Evolutionary conservation across 2,329 filamentous ascomycete genomes (phyloP).

Genomic region (Diaporthe helianthi): DNA sequence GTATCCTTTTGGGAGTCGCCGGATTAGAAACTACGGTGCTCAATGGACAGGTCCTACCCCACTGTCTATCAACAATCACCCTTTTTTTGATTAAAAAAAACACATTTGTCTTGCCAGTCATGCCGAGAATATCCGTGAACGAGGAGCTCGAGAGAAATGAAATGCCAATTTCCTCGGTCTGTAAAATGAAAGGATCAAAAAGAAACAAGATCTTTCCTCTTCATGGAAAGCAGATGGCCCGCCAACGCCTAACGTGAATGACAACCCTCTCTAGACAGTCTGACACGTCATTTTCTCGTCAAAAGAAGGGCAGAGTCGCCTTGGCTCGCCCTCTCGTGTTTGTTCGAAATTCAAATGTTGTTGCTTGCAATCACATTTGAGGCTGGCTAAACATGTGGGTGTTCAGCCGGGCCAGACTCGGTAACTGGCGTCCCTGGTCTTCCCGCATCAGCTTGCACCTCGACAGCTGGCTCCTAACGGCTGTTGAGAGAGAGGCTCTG

Average conservation of each 20-base stretch:
- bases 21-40: slow-evolving; percentile 29
- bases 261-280: slow-evolving; percentile 32
- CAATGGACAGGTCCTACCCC: slow-evolving; percentile 28
- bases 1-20: slow-evolving; percentile 28
- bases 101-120: slow-evolving; percentile 34
- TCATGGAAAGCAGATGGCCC: slow-evolving; percentile 31
- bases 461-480: slow-evolving; percentile 47
- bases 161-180: slow-evolving; percentile 9
- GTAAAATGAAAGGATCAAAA: slow-evolving; percentile 20
- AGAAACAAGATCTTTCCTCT: slow-evolving; percentile 35
- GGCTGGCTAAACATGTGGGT: slow-evolving; percentile 27
- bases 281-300: slow-evolving; percentile 34
- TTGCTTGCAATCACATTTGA: slow-evolving; percentile 17
- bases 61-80: slow-evolving; percentile 33
- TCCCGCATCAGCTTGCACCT: neutral
- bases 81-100: slow-evolving; percentile 29
- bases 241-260: slow-evolving; percentile 33
- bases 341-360: slow-evolving; percentile 29
- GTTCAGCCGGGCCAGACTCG: neutral
- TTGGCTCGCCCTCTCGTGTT: slow-evolving; percentile 29
- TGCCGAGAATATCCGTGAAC: slow-evolving; percentile 29
- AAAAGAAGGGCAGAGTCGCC: slow-evolving; percentile 24
- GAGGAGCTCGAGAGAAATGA: slow-evolving; percentile 12
- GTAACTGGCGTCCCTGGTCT: neutral
- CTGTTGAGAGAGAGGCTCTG: slow-evolving; percentile 77